Conservation (phyloP, 2,329 filamentous ascomycete species). For the Talaromyces sp. region DNA sequence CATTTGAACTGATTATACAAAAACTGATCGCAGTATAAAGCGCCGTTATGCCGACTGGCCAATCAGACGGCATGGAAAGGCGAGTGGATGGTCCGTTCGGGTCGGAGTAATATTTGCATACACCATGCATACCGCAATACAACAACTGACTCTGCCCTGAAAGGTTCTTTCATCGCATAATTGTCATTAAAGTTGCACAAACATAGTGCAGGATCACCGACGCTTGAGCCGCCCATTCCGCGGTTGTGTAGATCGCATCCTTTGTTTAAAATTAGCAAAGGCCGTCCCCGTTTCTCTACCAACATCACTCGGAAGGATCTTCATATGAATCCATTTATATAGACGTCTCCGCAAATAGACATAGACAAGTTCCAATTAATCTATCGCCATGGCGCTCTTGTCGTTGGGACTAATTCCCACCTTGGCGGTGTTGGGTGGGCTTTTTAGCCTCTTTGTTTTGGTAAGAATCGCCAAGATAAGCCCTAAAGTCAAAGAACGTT, state of each 20-base stretch:
- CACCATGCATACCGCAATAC: not conserved
- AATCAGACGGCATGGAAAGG: not conserved
- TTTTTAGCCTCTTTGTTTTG: not conserved
- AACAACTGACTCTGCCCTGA: not conserved
- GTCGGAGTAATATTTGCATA: slow-evolving; percentile 3
- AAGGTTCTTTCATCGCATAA: not conserved
- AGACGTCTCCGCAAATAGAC: not conserved
- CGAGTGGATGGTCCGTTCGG: slow-evolving; percentile 5
- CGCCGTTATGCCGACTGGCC: not conserved
- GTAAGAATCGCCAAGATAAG: not conserved
- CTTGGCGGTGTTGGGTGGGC: not conserved
- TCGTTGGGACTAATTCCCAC: not conserved
- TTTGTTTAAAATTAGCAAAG: not conserved
- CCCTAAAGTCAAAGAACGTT: too few relatives aligned
- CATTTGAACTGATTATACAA: too few relatives aligned
- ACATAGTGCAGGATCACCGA: too few relatives aligned
- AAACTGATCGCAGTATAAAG: too few relatives aligned
- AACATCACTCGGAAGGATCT: not conserved
- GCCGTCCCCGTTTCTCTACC: not conserved
- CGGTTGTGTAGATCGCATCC: not conserved
- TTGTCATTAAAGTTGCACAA: not conserved
- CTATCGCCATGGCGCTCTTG: not conserved
- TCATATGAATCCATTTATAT: too few relatives aligned
- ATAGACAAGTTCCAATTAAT: not conserved
- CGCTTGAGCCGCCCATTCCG: too few relatives aligned